Base-by-base conservation (phyloP, 805 yeast genomes). In the Barnettozyma siamensis region DNA sequence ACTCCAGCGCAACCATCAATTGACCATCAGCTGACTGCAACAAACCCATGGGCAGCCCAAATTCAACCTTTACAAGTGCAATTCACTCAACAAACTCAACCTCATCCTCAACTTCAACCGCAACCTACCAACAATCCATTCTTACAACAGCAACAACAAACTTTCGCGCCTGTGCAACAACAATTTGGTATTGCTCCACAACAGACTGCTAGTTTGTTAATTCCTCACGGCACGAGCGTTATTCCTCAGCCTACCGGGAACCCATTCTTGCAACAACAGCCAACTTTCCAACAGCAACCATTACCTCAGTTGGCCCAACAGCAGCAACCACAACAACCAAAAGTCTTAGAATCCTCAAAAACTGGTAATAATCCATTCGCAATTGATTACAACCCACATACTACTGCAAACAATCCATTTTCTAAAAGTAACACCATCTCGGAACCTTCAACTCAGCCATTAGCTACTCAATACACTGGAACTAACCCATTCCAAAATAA, bases 401-500 rank as follows among this genome's bases (percentile, higher is more conserved):
- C 46, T 32, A 40, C 59, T 6, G 54, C 65, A 6, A 44, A 44
- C 29, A 55, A 55, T 47, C 70, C 67, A 39, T 55, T 54, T 37
- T 45, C 60, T 1, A 29, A 36, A 11, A 8, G 42, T 11, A 33
- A 40, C 8, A 29, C 49, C 31, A 9, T 13, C 6, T 11, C 12
- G 7, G 29, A 11, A 5, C n/a, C 29, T 11, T 28, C 37, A 12
- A 23, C 40, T 3, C 38, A 31, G 9, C 42, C 49, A 15, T 38
- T 57, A n/a, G 38, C 37, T 19, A 43, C 52, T 24, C 57, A 59
- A 46, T 36, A 54, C 10, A 51, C 64, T 5, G 60, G 62, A 4
- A 59, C 70, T 15, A 76, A 76, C 47, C 82, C 81, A 24, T 45
- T 49, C 41, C 42, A 45, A 35, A 38, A 42, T 50, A 42, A 46